A percentile compares a stretch with the other conserved stretches of the same genome.
Conservation (phyloP, 768 basidiomycete species). For the Podaxis sp. region DNA sequence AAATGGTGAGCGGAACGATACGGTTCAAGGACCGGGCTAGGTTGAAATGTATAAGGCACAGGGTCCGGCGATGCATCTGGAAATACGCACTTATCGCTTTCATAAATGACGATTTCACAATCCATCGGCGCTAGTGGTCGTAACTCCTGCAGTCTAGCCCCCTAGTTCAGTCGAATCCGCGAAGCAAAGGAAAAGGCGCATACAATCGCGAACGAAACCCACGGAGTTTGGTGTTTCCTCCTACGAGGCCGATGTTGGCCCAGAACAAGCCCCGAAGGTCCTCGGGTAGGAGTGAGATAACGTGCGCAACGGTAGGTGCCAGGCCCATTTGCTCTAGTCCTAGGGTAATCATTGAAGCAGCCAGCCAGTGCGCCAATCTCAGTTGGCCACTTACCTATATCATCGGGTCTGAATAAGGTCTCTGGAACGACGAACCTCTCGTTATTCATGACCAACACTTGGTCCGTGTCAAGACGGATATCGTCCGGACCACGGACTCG, state of each 20-base stretch:
- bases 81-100: slow-evolving; percentile 66
- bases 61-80: background rate
- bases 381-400: slow-evolving; percentile 65
- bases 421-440: slow-evolving; percentile 95
- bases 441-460: slow-evolving; percentile 83
- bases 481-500: slow-evolving; percentile 54
- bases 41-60: background rate
- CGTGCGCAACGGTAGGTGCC: slow-evolving; percentile 68
- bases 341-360: slow-evolving; percentile 18
- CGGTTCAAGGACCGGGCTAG: slow-evolving; percentile 9
- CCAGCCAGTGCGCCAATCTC: slow-evolving; percentile 2
- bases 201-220: slow-evolving; percentile 79
- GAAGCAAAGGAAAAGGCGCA: slow-evolving; percentile 25
- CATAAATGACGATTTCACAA: slow-evolving; percentile 70
- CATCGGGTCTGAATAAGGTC: slow-evolving; percentile 84
- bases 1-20: slow-evolving; percentile 38
- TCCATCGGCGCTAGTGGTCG: slow-evolving; percentile 80
- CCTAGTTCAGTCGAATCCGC: slow-evolving; percentile 7
- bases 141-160: slow-evolving; percentile 66
- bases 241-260: slow-evolving; percentile 89
- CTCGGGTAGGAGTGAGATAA: slow-evolving; percentile 72
- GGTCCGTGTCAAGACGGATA: slow-evolving; percentile 51
- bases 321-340: slow-evolving; percentile 84
- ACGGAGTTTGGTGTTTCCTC: slow-evolving; percentile 75
- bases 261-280: slow-evolving; percentile 94